Evolutionary conservation across 116 monocot genomes (phyloP), one percentile per base, ranked within the genome.

Genomic region (Papilionanthe hybrid): DNA sequence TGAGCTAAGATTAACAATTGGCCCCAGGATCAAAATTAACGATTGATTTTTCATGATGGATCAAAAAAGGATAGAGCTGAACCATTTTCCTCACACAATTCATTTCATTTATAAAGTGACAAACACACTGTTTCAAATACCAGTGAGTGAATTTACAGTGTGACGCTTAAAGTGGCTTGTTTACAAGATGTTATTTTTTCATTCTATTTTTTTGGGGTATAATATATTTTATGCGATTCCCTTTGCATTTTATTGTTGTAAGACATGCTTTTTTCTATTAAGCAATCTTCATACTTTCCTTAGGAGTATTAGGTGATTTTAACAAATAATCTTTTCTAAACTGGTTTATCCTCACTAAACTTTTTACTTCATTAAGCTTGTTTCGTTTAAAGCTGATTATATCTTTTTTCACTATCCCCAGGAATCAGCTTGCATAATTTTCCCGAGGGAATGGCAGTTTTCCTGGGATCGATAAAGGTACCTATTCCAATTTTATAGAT

Each of bases 341-440:
- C 42, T 72, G 19, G 43, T 43, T 58, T 72, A 43, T 72, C 5
- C 29, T 68, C 12, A 22, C 68, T 12, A 22, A 2, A 41, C 43
- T 44, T 20, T 22, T 9, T 73, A 8, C 43, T 73, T 5, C 6
- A 71, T 73, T 20, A 29, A 5, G 30, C 42, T 81, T 29, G 23
- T 76, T 42, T 80, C 42, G 17, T 77, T 45, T 75, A 78, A 78
- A 18, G 37, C 4, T 81, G 42, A 42, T 77, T 13, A 19, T 18
- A 75, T 12, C 9, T 67, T 79, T 56, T 29, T 81, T 7, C n/a
- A 37, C 58, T 82, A 88, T 81, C 84, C 92, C 81, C 88, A 90
- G 99, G 99, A 48, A 99, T 99, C 69, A 93, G 95, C 75, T 88
- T 99, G 82, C 99, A 99, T 75, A 99, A 99, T 78, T 93, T 99